Conservation (phyloP, 2,329 filamentous ascomycete species). For the Ceratocystis huliohia region DNA sequence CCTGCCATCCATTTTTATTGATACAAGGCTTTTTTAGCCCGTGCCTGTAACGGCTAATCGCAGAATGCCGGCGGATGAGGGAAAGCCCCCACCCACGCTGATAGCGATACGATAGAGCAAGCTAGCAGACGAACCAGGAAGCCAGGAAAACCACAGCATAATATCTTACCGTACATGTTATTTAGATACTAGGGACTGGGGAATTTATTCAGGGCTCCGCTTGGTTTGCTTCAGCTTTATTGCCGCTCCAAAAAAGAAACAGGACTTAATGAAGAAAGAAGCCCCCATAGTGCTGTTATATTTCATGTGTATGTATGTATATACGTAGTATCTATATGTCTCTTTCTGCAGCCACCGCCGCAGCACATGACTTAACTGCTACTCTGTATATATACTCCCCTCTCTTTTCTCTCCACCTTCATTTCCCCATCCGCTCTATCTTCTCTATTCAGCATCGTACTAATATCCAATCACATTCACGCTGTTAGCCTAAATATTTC, state of each 20-base stretch:
- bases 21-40: background rate
- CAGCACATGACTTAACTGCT: background rate
- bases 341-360: background rate
- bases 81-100: background rate
- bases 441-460: too few relatives aligned
- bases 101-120: background rate
- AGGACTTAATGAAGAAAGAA: background rate
- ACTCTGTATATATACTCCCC: background rate
- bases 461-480: background rate
- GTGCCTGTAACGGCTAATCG: background rate
- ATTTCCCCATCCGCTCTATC: too few relatives aligned
- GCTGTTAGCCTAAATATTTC: background rate
- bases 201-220: too few relatives aligned
- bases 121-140: too few relatives aligned
- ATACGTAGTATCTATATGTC: background rate
- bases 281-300: background rate
- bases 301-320: background rate
- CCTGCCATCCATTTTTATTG: background rate
- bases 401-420: background rate
- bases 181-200: too few relatives aligned
- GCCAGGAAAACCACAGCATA: too few relatives aligned
- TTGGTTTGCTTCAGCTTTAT: too few relatives aligned
- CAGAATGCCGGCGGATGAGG: slow-evolving; percentile 5
- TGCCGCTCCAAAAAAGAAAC: too few relatives aligned
- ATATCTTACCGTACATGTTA: too few relatives aligned